Conservation (phyloP, 805 yeast genomes). For the Candida xyloterini region DNA sequence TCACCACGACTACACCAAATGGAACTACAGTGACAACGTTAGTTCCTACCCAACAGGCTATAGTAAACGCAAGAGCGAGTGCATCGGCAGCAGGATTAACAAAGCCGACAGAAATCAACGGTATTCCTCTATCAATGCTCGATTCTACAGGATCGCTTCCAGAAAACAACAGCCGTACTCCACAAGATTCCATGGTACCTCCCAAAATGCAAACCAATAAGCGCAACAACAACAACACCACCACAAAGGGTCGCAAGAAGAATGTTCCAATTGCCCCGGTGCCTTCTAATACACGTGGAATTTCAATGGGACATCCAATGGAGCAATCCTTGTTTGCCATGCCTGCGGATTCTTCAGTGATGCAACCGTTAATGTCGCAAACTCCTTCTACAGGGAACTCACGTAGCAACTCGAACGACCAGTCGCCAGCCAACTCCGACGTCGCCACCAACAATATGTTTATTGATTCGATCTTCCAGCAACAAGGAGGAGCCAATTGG, state of each 20-base stretch:
- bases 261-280: conserved; percentile 27
- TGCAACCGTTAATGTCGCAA: conserved; percentile 10
- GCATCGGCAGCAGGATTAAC: conserved; percentile 56
- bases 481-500: conserved; percentile 85
- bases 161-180: conserved; percentile 1
- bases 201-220: neutral
- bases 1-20: conserved; percentile 83
- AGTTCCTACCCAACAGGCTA: conserved; percentile 81
- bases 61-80: conserved; percentile 55
- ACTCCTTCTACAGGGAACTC: conserved; percentile 21
- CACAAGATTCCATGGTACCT: conserved; percentile 6
- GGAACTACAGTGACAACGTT: conserved; percentile 89
- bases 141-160: conserved; percentile 74
- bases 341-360: conserved; percentile 1
- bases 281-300: conserved; percentile 20
- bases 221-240: conserved; percentile 8
- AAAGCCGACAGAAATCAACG: conserved; percentile 42
- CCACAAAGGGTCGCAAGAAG: conserved; percentile 8
- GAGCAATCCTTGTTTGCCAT: conserved; percentile 12
- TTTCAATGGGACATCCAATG: conserved; percentile 1
- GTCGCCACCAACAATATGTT: conserved; percentile 29
- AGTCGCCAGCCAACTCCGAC: conserved; percentile 27
- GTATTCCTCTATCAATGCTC: conserved; percentile 48
- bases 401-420: conserved; percentile 15
- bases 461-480: conserved; percentile 63